Evolutionary conservation across 805 yeast species (phyloP), one percentile per base, ranked within the genome.

Genomic region (Metschnikowia bowlesiae): DNA sequence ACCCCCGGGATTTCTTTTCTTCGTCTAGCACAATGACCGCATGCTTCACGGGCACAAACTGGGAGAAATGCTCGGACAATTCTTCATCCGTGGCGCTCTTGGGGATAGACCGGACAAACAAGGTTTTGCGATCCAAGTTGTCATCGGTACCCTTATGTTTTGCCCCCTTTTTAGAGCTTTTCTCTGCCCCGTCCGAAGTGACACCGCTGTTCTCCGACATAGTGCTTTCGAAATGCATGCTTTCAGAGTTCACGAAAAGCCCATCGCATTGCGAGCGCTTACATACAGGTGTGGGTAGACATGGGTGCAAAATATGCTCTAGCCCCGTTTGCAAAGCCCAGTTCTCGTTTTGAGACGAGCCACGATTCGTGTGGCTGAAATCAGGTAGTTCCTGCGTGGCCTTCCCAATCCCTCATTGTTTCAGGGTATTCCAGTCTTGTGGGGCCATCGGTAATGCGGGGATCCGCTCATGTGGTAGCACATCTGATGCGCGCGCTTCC

Each of bases 21-120:
- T 74, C 74, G 63, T 91, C 97, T 37, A 76, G 85, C 14, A 94
- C 98, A 39, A 94, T 80, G 41, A 90, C 91, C 1, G 97, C 96
- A 68, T 94, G 99, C 68, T 85, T 90, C 10, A 92, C 95, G 6
- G 99, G 99, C 4, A 89, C 92, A 70, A 90, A 85, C 56, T 89
- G 89, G 1, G 98, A 86, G 64, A 94, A 94, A 67, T 78, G 90
- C 58, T 87, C 88, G 1, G 92, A 78, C 39, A 94, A 75, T 59
- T 89, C 83, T 52, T 89, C 96, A 22, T 84, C 81, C 1, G 95
- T 86, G 7, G 90, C 95, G 38, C 81, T 84, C 52, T 75, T 74
- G 2, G 98, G 98, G 34, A 92, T 75, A 4, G 91, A 79, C 56
- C 98, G 81, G 39, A 94, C 95, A 66, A 94, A 94, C 35, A 94